phyloP scores from a whole-genome alignment of 2,329 filamentous ascomycete species.

The Huntiella bhutanensis region DNA sequence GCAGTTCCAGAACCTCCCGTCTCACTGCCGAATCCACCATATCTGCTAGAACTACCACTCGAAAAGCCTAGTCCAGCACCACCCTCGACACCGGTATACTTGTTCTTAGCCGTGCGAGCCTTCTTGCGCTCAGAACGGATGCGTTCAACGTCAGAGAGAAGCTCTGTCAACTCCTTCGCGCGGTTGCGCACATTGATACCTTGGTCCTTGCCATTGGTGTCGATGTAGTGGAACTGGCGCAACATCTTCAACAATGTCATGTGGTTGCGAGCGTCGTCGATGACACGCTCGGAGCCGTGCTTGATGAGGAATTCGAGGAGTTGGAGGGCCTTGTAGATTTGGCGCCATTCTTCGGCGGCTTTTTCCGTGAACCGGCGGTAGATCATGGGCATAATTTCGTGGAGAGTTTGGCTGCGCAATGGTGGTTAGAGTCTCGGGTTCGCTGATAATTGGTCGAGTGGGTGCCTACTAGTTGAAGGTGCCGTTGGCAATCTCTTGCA shows the following conservation, averaged over 20 bases:
- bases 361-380: conserved; percentile 99
- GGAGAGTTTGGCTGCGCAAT: conserved; percentile 61
- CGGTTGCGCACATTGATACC: conserved; percentile 94
- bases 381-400: conserved; percentile 99
- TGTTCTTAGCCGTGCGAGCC: conserved; percentile 72
- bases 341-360: conserved; percentile 91
- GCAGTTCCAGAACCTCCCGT: conserved; percentile 50
- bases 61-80: conserved; percentile 38
- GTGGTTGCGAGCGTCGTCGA: conserved; percentile 90
- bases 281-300: conserved; percentile 91
- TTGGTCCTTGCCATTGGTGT: conserved; percentile 93
- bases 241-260: conserved; percentile 95
- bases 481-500: conserved; percentile 96
- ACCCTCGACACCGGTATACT: conserved; percentile 88
- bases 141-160: conserved; percentile 79
- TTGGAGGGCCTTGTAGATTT: conserved; percentile 97
- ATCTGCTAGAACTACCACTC: conserved; percentile 36
- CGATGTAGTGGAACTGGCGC: conserved; percentile 92
- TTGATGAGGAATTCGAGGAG: conserved; percentile 94
- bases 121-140: conserved; percentile 78
- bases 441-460: not conserved
- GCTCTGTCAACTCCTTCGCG: conserved; percentile 83
- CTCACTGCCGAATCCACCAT: conserved; percentile 84
- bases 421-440: not conserved
- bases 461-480: conserved; percentile 84